Conservation (phyloP, 1,284 basidiomycete species). For the Cutaneotrichosporon sp. region DNA sequence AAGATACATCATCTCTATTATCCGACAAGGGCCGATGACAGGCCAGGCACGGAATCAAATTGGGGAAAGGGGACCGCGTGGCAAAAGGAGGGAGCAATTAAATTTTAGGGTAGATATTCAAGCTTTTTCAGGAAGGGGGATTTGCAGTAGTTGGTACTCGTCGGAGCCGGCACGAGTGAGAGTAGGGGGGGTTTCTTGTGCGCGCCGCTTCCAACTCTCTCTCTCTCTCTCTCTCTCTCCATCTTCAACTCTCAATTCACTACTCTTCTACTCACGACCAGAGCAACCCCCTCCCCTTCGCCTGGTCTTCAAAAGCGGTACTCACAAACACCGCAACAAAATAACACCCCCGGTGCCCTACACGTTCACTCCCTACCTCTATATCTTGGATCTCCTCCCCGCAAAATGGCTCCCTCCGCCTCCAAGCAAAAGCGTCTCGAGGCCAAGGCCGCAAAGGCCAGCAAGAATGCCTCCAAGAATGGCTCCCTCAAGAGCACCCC, state of each 20-base stretch:
- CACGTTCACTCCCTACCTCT: background rate
- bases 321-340: background rate
- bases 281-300: background rate
- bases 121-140: no score
- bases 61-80: no score
- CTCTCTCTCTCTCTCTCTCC: background rate
- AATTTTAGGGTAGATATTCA: no score
- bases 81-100: no score
- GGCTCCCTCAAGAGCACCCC: constrained; percentile 51
- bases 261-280: background rate
- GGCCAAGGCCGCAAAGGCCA: constrained; percentile 77
- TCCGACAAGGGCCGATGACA: no score
- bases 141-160: no score
- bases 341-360: background rate
- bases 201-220: background rate
- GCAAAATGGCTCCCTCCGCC: constrained; percentile 49
- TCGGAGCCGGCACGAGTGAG: no score
- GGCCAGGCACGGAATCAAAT: no score
- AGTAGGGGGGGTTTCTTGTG: no score
- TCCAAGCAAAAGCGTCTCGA: constrained; percentile 67
- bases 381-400: background rate
- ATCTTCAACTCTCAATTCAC: no score
- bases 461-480: constrained; percentile 44
- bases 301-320: constrained; percentile 1
- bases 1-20: no score